phyloP scores from a whole-genome alignment of 2,329 filamentous ascomycete species.

The Cladosporium velox region DNA sequence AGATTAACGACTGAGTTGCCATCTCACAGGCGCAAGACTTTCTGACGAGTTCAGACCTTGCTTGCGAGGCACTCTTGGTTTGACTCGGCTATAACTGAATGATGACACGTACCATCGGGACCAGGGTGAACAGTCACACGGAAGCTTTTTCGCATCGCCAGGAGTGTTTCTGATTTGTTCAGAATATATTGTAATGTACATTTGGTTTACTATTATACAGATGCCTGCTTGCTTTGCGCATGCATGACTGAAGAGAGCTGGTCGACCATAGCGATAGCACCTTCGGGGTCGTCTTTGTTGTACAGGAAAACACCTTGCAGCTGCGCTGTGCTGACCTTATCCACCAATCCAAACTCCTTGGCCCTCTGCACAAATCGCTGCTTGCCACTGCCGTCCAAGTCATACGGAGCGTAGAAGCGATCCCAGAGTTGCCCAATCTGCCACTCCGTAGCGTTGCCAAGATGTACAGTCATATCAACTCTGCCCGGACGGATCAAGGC shows the following conservation, averaged over 20 bases:
- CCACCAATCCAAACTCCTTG: conserved; percentile 69
- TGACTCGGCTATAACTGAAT: background rate
- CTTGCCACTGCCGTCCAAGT: conserved; percentile 63
- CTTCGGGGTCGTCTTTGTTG: conserved; percentile 87
- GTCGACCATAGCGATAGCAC: conserved; percentile 63
- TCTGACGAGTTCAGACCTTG: background rate
- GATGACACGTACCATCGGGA: background rate
- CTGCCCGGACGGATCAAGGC: conserved; percentile 87
- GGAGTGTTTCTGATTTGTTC: background rate
- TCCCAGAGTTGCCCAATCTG: conserved; percentile 91
- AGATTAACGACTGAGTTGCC: background rate
- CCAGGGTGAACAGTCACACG: background rate
- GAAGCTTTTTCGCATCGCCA: background rate
- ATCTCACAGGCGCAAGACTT: too few species aligned
- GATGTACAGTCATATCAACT: conserved; percentile 88
- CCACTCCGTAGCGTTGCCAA: conserved; percentile 82
- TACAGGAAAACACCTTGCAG: conserved; percentile 94
- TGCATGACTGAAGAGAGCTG: conserved; percentile 30
- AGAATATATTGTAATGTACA: background rate
- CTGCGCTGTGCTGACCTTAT: conserved; percentile 78
- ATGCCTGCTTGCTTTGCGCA: conserved; percentile 12
- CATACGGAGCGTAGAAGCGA: conserved; percentile 86
- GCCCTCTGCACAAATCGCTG: conserved; percentile 71
- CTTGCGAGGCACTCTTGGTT: background rate
- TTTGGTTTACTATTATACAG: conserved; percentile 10